Evolutionary conservation across 2,329 filamentous ascomycete genomes (phyloP).

Genomic region (Cordyceps tenuipes): DNA sequence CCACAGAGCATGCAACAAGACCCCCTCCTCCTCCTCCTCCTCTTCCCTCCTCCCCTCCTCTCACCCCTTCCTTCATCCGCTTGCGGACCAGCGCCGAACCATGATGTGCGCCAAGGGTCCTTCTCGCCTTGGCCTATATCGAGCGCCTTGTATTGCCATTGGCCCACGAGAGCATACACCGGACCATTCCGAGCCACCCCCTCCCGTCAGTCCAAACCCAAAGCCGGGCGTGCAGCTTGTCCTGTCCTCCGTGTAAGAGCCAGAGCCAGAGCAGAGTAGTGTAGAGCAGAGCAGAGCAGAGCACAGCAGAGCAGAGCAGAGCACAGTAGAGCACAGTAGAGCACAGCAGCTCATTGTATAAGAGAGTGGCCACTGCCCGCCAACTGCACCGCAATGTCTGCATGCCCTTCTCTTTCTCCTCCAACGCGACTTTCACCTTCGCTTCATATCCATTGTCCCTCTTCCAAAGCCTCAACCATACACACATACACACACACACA

Average conservation of each 20-base stretch:
- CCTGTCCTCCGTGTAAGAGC: background rate
- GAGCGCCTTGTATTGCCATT: background rate
- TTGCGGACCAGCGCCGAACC: background rate
- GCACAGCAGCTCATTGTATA: no score
- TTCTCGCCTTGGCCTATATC: background rate
- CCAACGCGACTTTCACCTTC: background rate
- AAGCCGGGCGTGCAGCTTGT: background rate
- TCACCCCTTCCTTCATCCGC: background rate
- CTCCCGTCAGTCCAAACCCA: no score
- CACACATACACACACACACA: background rate
- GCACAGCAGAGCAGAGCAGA: no score
- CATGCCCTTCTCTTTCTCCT: no score
- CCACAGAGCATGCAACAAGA: background rate
- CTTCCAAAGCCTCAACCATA: background rate
- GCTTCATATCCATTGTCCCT: background rate
- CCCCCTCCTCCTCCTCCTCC: background rate
- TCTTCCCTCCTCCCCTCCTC: no score
- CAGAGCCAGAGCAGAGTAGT: no score
- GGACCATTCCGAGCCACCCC: background rate
- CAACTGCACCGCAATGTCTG: no score
- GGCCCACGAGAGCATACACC: background rate
- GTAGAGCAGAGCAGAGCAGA: no score
- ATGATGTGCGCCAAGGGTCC: background rate
- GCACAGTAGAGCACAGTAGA: no score
- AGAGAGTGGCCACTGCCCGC: no score